Percentiles rank a stretch among this genome's conserved stretches.
Evolutionary conservation across 495 filamentous ascomycete species (phyloP).

Genomic region (Cryomyces antarcticus): DNA sequence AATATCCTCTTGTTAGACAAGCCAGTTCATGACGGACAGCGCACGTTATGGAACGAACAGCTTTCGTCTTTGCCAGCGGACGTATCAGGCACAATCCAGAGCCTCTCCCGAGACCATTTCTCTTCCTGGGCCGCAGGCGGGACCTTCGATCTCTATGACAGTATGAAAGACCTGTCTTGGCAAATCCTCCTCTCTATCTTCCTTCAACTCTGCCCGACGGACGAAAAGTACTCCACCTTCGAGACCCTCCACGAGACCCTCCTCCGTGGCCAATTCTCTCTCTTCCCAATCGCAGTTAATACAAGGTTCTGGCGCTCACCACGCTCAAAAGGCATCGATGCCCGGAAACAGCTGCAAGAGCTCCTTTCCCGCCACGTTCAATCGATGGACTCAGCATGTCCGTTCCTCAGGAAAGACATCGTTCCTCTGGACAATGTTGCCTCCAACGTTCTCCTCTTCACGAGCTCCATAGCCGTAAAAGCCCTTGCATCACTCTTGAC

Average conservation of each 20-base stretch:
- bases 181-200: slow-evolving; percentile 10
- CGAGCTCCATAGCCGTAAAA: slow-evolving; percentile 14
- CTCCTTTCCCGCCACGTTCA: neutral
- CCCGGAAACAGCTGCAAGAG: slow-evolving; percentile 8
- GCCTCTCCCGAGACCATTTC: neutral
- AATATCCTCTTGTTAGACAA: slow-evolving; percentile 4
- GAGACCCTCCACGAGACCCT: slow-evolving; percentile 12
- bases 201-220: neutral
- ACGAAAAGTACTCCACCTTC: slow-evolving; percentile 1
- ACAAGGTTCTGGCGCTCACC: slow-evolving; percentile 14
- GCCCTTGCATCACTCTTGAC: slow-evolving; percentile 12
- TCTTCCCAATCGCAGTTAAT: slow-evolving; percentile 14
- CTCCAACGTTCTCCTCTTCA: slow-evolving; percentile 12
- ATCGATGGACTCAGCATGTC: neutral
- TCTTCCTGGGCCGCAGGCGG: neutral
- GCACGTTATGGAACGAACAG: neutral
- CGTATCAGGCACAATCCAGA: neutral
- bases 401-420: neutral
- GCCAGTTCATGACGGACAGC: neutral
- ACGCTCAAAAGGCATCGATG: slow-evolving; percentile 10
- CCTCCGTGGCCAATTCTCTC: slow-evolving; percentile 15
- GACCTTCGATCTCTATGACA: slow-evolving; percentile 10
- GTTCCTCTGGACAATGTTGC: slow-evolving; percentile 8
- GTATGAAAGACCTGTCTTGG: slow-evolving; percentile 15
- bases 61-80: neutral